Evolutionary conservation across 2,329 filamentous ascomycete species (phyloP).

Genomic region (Arthroderma sp.): DNA sequence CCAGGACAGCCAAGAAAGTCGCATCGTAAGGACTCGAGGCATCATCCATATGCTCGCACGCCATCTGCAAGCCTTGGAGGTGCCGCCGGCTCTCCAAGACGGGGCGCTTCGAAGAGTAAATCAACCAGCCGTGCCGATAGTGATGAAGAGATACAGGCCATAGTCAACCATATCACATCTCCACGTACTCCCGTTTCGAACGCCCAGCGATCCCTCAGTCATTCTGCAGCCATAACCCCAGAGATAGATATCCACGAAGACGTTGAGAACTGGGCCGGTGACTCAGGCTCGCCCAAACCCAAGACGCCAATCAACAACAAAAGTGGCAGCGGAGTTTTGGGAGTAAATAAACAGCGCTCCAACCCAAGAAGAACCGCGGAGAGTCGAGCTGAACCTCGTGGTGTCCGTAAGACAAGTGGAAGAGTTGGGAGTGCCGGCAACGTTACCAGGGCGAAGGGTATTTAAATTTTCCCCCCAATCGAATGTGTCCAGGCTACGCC

Average conservation of each 20-base stretch:
- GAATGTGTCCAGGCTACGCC: neutral
- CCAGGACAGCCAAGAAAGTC: constrained; percentile 92
- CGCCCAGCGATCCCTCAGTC: constrained; percentile 57
- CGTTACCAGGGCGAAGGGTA: constrained; percentile 14
- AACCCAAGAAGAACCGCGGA: constrained; percentile 37
- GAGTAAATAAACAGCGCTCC: constrained; percentile 52
- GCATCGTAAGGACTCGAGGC: constrained; percentile 59
- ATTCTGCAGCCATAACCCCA: constrained; percentile 59
- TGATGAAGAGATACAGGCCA: constrained; percentile 72
- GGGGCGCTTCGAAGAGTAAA: neutral
- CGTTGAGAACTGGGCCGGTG: constrained; percentile 52
- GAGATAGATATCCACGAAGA: constrained; percentile 52
- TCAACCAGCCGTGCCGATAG: constrained; percentile 45
- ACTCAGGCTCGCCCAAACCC: constrained; percentile 20
- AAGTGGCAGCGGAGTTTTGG: constrained; percentile 40
- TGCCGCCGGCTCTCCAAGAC: constrained; percentile 9
- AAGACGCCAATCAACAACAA: constrained; percentile 47
- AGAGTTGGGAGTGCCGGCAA: constrained; percentile 35
- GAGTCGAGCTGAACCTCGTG: constrained; percentile 28
- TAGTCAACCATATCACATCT: constrained; percentile 48
- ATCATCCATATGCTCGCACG: constrained; percentile 58
- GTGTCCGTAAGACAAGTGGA: constrained; percentile 37
- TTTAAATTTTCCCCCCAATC: neutral
- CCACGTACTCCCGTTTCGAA: constrained; percentile 43
- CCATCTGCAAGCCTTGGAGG: constrained; percentile 34